Conservation (phyloP, 495 filamentous ascomycete species). For the Talaromyces thailandensis region DNA sequence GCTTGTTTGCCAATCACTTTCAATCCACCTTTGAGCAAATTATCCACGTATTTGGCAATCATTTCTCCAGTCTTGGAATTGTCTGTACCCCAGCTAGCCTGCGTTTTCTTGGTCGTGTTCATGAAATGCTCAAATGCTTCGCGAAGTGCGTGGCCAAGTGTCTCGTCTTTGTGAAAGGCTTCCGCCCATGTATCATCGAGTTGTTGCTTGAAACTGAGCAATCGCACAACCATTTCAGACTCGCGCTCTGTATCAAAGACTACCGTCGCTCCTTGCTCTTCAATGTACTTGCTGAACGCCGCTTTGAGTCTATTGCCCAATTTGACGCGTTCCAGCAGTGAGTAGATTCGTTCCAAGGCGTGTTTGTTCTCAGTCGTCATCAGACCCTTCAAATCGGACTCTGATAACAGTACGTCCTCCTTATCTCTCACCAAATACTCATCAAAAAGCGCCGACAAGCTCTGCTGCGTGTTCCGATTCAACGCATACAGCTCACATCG, state of each 20-base stretch:
- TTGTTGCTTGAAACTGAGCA: slow-evolving; percentile 73
- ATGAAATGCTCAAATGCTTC: slow-evolving; percentile 85
- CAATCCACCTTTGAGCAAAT: slow-evolving; percentile 75
- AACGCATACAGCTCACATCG: slow-evolving; percentile 73
- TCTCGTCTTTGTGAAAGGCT: slow-evolving; percentile 65
- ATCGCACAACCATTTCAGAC: slow-evolving; percentile 76
- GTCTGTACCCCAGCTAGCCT: slow-evolving; percentile 60
- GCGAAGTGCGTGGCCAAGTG: slow-evolving; percentile 64
- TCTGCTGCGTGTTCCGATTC: slow-evolving; percentile 69
- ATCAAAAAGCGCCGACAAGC: slow-evolving; percentile 63
- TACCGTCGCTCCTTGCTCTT: slow-evolving; percentile 63
- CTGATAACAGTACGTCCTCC: slow-evolving; percentile 50
- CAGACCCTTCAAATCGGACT: slow-evolving; percentile 55
- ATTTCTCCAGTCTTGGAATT: slow-evolving; percentile 95
- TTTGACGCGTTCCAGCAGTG: slow-evolving; percentile 55
- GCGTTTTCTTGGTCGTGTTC: slow-evolving; percentile 66
- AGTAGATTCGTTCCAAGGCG: slow-evolving; percentile 68
- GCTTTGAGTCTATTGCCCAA: slow-evolving; percentile 56
- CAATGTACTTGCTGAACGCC: slow-evolving; percentile 72
- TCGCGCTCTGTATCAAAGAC: slow-evolving; percentile 69
- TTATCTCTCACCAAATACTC: slow-evolving; percentile 53
- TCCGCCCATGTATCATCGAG: slow-evolving; percentile 65
- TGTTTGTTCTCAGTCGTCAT: slow-evolving; percentile 54
- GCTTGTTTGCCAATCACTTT: slow-evolving; percentile 51
- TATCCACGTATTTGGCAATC: slow-evolving; percentile 96